A percentile compares a stretch with the other conserved stretches of the same genome.
Evolutionary conservation across 176 grass and related monocot species (phyloP).

Genomic region (Raddia guianensis): DNA sequence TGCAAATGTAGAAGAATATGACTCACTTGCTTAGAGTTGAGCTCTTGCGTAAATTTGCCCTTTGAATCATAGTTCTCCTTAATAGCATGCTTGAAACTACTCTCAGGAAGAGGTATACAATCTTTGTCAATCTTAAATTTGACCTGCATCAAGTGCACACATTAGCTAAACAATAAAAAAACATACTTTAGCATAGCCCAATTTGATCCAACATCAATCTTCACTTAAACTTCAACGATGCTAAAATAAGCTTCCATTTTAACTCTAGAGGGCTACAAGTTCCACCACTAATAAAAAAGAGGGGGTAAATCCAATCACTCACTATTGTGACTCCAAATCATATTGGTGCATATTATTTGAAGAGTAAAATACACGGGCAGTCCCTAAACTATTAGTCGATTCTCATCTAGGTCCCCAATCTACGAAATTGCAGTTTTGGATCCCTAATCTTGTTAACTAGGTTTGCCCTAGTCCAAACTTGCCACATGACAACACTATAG

Average conservation of each 20-base stretch:
- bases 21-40: conserved; percentile 64
- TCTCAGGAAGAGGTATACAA: conserved; percentile 66
- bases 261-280: not conserved
- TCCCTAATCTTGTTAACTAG: too few species aligned
- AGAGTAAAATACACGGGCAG: too few species aligned
- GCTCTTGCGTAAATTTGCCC: conserved; percentile 60
- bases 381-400: too few species aligned
- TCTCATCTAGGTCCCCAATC: too few species aligned
- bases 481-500: too few species aligned
- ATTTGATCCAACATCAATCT: conserved; percentile 16
- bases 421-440: too few species aligned
- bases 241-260: not conserved
- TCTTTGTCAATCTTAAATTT: conserved; percentile 63
- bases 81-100: conserved; percentile 65
- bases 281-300: not conserved
- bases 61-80: conserved; percentile 66
- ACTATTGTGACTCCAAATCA: not conserved
- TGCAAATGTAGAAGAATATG: conserved; percentile 18
- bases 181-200: not conserved
- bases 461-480: too few species aligned
- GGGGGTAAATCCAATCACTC: not conserved
- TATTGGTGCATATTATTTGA: not conserved
- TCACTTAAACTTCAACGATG: not conserved
- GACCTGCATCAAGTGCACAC: conserved; percentile 47
- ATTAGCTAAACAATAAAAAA: conserved; percentile 25